These are phyloP conservation scores for Boletus reticuloceps DNA, from an alignment of 768 basidiomycete species.

Conservation along the genomic window DNA sequence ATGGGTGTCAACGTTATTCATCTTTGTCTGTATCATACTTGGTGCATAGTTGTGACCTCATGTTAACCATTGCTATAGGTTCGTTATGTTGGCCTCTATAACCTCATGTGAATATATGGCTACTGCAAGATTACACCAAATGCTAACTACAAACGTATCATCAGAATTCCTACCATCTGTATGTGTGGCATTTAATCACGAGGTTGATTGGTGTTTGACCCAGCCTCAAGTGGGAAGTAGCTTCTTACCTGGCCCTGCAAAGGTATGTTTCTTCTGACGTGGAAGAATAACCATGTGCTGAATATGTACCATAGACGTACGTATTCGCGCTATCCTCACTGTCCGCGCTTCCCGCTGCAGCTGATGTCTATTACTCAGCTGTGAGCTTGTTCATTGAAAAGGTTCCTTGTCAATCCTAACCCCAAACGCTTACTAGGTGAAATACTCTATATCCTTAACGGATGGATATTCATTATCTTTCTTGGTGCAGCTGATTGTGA, in stretches of 20 bases:
- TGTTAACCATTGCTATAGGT: not conserved
- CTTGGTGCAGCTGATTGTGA: slow-evolving; percentile 1
- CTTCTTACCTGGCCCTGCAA: not conserved
- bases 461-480: slow-evolving; percentile 3
- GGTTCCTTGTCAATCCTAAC: not conserved
- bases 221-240: not conserved
- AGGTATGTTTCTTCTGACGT: not conserved
- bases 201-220: not conserved
- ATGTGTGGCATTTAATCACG: not conserved
- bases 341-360: not conserved
- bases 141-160: not conserved
- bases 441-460: not conserved
- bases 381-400: not conserved
- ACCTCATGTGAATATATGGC: not conserved
- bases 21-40: not conserved
- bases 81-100: slow-evolving; percentile 6
- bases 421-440: not conserved
- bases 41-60: not conserved
- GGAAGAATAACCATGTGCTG: not conserved
- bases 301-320: not conserved
- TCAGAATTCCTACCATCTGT: slow-evolving; percentile 1
- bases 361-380: not conserved
- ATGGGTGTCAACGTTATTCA: slow-evolving; percentile 5
- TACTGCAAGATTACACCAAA: not conserved
- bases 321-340: not conserved